Conservation (phyloP, 1,139 yeast species). For the Yamadazyma diddensiae region DNA sequence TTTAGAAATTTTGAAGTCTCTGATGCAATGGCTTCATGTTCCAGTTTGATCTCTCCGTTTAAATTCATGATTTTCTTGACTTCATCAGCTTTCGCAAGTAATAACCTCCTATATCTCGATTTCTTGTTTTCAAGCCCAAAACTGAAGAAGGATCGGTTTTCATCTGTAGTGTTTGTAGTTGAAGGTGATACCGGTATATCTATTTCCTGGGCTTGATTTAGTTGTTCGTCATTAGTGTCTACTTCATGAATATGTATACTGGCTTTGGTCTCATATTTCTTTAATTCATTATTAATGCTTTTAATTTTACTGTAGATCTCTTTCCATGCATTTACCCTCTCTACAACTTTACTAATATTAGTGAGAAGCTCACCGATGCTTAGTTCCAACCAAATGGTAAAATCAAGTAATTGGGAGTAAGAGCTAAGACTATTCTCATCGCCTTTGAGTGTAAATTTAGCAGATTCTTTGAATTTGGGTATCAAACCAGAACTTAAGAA, state of each 20-base stretch:
- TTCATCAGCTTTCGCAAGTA: slow-evolving; percentile 30
- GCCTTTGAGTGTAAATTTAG: slow-evolving; percentile 12
- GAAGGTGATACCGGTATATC: not conserved
- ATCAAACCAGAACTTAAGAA: slow-evolving; percentile 12
- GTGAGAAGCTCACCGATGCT: slow-evolving; percentile 34
- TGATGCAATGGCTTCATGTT: slow-evolving; percentile 60
- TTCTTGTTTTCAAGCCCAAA: slow-evolving; percentile 37
- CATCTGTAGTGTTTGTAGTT: not conserved
- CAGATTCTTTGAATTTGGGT: slow-evolving; percentile 1
- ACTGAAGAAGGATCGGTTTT: slow-evolving; percentile 22
- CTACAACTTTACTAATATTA: slow-evolving; percentile 37
- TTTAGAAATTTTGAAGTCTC: slow-evolving; percentile 58
- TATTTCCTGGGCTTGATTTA: slow-evolving; percentile 1
- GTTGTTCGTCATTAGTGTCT: not conserved
- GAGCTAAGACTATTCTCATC: slow-evolving; percentile 16
- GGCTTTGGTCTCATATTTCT: slow-evolving; percentile 22
- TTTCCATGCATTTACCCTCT: slow-evolving; percentile 52
- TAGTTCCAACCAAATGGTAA: slow-evolving; percentile 29
- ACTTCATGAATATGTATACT: slow-evolving; percentile 8
- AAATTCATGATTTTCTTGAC: slow-evolving; percentile 32
- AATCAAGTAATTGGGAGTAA: slow-evolving; percentile 18
- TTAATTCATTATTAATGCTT: slow-evolving; percentile 30
- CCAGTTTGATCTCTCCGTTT: slow-evolving; percentile 37
- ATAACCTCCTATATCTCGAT: slow-evolving; percentile 31
- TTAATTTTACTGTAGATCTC: slow-evolving; percentile 30